These are phyloP conservation scores for Anthracocystis walkeri DNA, from an alignment of 1,284 basidiomycete species.

Conservation along the genomic window DNA sequence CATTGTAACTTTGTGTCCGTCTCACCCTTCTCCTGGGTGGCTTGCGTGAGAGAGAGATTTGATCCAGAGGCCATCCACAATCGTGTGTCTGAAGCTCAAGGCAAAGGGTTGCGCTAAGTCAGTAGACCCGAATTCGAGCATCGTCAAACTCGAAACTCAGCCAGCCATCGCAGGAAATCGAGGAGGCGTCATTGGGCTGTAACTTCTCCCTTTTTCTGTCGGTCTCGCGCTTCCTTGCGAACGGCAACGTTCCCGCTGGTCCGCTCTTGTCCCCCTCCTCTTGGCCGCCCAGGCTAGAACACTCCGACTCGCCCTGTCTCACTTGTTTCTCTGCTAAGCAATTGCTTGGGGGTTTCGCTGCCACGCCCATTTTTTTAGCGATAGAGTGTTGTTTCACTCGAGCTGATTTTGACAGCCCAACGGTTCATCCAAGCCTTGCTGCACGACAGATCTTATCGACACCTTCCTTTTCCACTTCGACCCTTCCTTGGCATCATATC, in stretches of 20 bases:
- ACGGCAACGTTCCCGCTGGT: not conserved
- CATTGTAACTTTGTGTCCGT: conserved; percentile 2
- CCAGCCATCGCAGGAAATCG: conserved; percentile 10
- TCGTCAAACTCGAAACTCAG: conserved; percentile 11
- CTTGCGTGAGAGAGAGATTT: not conserved
- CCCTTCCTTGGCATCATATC: conserved; percentile 7
- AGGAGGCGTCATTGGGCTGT: conserved; percentile 19
- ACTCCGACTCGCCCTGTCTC: not conserved
- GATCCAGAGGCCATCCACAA: not conserved
- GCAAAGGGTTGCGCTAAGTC: conserved; percentile 5
- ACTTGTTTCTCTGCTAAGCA: not conserved
- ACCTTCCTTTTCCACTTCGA: conserved; percentile 3
- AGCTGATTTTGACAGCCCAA: not conserved
- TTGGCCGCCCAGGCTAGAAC: not conserved
- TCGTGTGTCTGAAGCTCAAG: not conserved
- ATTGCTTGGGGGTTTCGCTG: too few relatives aligned
- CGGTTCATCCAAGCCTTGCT: too few relatives aligned
- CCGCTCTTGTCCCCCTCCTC: not conserved
- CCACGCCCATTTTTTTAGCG: not conserved
- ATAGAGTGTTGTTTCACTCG: not conserved
- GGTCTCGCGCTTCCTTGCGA: not conserved
- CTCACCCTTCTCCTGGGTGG: not conserved
- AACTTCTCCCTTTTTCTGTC: conserved; percentile 21
- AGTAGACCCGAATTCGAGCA: not conserved
- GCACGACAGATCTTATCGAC: not conserved